phyloP scores from a whole-genome alignment of 495 filamentous ascomycete genomes.

The Durotheca rogersii region DNA sequence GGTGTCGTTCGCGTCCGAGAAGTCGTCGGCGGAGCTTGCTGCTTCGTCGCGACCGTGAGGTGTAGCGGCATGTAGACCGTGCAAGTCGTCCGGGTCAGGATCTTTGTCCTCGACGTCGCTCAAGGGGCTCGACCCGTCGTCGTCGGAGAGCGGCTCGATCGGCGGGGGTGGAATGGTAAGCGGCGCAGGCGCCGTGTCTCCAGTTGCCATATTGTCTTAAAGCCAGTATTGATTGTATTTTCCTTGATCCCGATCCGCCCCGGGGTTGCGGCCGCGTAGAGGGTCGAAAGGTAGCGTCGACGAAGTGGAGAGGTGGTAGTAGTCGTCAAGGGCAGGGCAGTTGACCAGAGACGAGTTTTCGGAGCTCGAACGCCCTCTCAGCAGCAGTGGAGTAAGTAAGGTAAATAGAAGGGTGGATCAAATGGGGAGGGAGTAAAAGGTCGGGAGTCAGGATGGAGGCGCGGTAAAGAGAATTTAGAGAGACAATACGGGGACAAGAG shows the following conservation, averaged over 20 bases:
- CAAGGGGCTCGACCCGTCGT: constrained; percentile 64
- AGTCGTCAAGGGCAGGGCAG: constrained; percentile 3
- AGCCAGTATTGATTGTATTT: background rate
- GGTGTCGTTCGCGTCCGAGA: constrained; percentile 75
- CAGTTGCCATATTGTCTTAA: constrained; percentile 43
- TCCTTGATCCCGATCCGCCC: background rate
- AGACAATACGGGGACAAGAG: constrained; percentile 7
- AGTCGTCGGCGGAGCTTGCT: constrained; percentile 44
- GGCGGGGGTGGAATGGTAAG: constrained; percentile 49
- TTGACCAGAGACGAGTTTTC: constrained; percentile 20
- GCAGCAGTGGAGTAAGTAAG: constrained; percentile 4
- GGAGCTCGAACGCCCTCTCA: constrained; percentile 13
- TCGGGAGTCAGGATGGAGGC: background rate
- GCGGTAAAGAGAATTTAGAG: constrained; percentile 7
- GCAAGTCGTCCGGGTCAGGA: constrained; percentile 47
- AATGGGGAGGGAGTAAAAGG: constrained; percentile 13
- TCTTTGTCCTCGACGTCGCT: constrained; percentile 87
- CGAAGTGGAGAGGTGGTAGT: constrained; percentile 4
- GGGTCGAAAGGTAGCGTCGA: constrained; percentile 1
- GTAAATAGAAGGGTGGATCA: constrained; percentile 20
- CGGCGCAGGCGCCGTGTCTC: constrained; percentile 48
- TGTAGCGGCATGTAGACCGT: constrained; percentile 46
- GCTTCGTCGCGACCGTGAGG: constrained; percentile 54
- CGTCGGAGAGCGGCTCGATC: constrained; percentile 38
- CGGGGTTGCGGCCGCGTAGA: background rate